phyloP scores from a whole-genome alignment of 345 rosid species.

The Geranium brycei region DNA sequence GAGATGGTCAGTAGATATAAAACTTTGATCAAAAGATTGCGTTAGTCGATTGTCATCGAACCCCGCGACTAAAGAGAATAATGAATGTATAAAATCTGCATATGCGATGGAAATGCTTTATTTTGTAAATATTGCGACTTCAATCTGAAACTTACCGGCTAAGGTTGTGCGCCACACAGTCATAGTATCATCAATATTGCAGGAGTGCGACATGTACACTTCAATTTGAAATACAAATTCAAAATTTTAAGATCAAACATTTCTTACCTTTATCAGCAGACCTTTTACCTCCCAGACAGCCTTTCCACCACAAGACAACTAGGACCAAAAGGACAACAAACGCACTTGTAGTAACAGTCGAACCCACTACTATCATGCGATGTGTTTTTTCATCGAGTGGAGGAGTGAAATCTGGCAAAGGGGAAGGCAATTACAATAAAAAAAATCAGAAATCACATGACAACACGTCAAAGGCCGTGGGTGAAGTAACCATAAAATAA shows the following conservation, averaged over 20 bases:
- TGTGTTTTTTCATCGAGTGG: slow-evolving; percentile 16
- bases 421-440: not conserved
- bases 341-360: slow-evolving; percentile 21
- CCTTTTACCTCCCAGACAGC: slow-evolving; percentile 37
- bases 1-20: not conserved
- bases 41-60: too few species aligned
- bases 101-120: too few species aligned
- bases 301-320: slow-evolving; percentile 33
- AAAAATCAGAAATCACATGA: too few species aligned
- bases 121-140: too few species aligned
- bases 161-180: too few species aligned
- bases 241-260: not conserved
- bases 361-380: slow-evolving; percentile 15
- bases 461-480: too few species aligned
- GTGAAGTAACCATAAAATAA: not conserved
- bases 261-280: slow-evolving; percentile 45
- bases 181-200: too few species aligned
- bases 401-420: slow-evolving; percentile 46
- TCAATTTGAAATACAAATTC: not conserved
- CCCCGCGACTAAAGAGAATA: too few species aligned
- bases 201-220: too few species aligned
- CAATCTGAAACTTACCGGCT: too few species aligned
- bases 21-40: too few species aligned
- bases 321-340: slow-evolving; percentile 25
- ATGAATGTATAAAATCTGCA: too few species aligned